phyloP scores from a whole-genome alignment of 495 filamentous ascomycete genomes.

The Xylaria longipes region DNA sequence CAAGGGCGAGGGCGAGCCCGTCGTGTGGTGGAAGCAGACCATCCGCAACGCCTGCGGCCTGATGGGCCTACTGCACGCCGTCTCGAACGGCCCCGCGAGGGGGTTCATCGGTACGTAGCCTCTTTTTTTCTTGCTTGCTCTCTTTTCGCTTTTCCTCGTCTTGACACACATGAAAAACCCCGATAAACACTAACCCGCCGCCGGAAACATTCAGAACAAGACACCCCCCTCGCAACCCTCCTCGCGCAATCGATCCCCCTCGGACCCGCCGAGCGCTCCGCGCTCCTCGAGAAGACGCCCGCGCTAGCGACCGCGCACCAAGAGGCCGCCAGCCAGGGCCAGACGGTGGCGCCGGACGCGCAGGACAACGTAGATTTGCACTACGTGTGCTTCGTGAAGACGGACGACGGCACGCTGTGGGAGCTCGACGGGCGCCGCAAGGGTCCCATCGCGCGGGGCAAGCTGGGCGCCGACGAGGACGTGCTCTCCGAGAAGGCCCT shows the following conservation, averaged over 20 bases:
- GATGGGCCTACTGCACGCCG: slow-evolving; percentile 80
- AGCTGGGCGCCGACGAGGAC: slow-evolving; percentile 64
- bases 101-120: slow-evolving; percentile 48
- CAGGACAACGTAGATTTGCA: slow-evolving; percentile 75
- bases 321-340: slow-evolving; percentile 71
- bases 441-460: slow-evolving; percentile 68
- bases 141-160: background rate
- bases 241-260: slow-evolving; percentile 56
- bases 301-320: slow-evolving; percentile 75
- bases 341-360: slow-evolving; percentile 72
- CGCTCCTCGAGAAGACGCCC: slow-evolving; percentile 74
- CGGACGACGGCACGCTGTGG: slow-evolving; percentile 72
- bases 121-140: background rate
- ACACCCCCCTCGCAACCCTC: slow-evolving; percentile 51
- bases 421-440: slow-evolving; percentile 84
- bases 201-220: slow-evolving; percentile 40
- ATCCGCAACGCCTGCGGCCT: slow-evolving; percentile 88
- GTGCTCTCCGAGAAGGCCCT: slow-evolving; percentile 71
- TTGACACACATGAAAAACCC: background rate
- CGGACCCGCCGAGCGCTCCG: slow-evolving; percentile 63
- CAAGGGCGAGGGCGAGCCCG: slow-evolving; percentile 50
- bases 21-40: slow-evolving; percentile 90
- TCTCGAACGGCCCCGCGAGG: slow-evolving; percentile 56
- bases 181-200: background rate
- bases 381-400: slow-evolving; percentile 86